phyloP scores from a whole-genome alignment of 2,329 filamentous ascomycete species.

The Penicillium sclerotiorum region DNA sequence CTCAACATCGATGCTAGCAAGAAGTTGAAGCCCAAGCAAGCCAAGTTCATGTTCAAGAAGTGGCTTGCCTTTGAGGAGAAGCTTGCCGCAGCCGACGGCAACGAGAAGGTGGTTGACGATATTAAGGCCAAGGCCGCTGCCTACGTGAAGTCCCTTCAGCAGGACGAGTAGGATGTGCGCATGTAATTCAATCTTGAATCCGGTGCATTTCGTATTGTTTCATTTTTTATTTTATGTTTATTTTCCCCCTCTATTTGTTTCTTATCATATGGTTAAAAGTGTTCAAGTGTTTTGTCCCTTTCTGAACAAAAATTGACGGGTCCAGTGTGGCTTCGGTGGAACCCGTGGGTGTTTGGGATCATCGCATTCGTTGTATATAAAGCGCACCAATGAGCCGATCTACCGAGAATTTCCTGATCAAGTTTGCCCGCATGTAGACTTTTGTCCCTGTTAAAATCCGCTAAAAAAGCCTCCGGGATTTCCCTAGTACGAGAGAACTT shows the following conservation, averaged over 20 bases:
- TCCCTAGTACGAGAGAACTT: too few relatives aligned
- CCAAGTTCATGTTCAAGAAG: conserved; percentile 84
- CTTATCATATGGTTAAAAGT: conserved; percentile 13
- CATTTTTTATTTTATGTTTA: background rate
- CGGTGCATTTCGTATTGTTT: background rate
- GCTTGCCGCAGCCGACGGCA: conserved; percentile 55
- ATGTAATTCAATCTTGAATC: background rate
- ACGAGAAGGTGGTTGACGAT: conserved; percentile 68
- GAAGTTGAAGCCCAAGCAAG: conserved; percentile 77
- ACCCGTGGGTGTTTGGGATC: conserved; percentile 26
- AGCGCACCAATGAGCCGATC: conserved; percentile 25
- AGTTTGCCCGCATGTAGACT: too few relatives aligned
- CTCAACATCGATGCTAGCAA: conserved; percentile 50
- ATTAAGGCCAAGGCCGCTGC: conserved; percentile 71
- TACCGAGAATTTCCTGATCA: conserved; percentile 2
- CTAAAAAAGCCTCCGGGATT: too few relatives aligned
- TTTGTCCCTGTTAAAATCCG: too few relatives aligned
- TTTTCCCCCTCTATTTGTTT: background rate
- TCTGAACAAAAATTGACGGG: conserved; percentile 17
- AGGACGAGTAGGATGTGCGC: conserved; percentile 20
- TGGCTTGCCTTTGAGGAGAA: conserved; percentile 89
- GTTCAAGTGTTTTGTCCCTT: background rate
- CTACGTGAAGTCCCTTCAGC: conserved; percentile 60
- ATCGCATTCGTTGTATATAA: conserved; percentile 30
- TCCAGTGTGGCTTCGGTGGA: too few relatives aligned